Evolutionary conservation across 78 protist genomes (phyloP).

Genomic region (Dictyostelium citrinum): DNA sequence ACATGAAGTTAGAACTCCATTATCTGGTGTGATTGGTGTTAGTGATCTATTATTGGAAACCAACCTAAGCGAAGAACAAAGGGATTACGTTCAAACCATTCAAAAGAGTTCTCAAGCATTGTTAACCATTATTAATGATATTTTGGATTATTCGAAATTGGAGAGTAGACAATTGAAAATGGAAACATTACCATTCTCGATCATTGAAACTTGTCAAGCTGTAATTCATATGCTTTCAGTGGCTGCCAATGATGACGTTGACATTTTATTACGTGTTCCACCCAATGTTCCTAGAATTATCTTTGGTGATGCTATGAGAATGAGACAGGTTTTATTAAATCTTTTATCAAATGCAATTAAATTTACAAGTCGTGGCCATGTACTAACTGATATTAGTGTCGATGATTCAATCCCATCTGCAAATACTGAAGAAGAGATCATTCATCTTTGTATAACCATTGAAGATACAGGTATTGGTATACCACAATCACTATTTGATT

Average conservation of each 20-base stretch:
- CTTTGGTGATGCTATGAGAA: slow-evolving; percentile 75
- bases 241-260: slow-evolving; percentile 63
- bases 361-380: slow-evolving; percentile 62
- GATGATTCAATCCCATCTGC: neutral
- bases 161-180: slow-evolving; percentile 64
- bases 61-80: slow-evolving; percentile 29
- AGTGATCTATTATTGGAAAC: slow-evolving; percentile 26
- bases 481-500: slow-evolving; percentile 47
- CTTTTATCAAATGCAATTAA: slow-evolving; percentile 74
- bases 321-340: slow-evolving; percentile 70
- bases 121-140: slow-evolving; percentile 78
- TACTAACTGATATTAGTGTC: slow-evolving; percentile 17
- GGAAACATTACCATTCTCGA: slow-evolving; percentile 53
- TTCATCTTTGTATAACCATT: slow-evolving; percentile 36
- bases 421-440: neutral
- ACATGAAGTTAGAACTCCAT: slow-evolving; percentile 78
- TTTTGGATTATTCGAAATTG: slow-evolving; percentile 75
- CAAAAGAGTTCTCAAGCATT: slow-evolving; percentile 62
- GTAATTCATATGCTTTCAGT: slow-evolving; percentile 62
- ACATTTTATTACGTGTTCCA: slow-evolving; percentile 20
- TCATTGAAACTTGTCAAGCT: slow-evolving; percentile 60
- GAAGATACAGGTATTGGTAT: slow-evolving; percentile 72
- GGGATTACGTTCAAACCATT: slow-evolving; percentile 71
- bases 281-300: slow-evolving; percentile 66
- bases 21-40: slow-evolving; percentile 74